phyloP scores from a whole-genome alignment of 2,329 filamentous ascomycete species.

The Massarina eburnea region DNA sequence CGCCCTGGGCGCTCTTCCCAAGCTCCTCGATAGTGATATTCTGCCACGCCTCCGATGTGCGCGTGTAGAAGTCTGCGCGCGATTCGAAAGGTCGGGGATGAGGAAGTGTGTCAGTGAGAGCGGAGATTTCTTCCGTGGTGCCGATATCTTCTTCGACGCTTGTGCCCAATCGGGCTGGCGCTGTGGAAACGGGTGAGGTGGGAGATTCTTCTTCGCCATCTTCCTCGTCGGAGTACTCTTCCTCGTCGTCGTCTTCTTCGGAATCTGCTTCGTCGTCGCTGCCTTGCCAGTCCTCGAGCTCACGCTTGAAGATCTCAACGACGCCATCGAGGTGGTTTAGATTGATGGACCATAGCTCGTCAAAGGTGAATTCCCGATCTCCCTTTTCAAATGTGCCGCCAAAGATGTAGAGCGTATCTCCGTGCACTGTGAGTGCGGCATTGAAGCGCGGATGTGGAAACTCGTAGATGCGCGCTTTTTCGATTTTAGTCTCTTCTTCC shows the following conservation, averaged over 20 bases:
- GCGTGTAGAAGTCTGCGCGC: conserved; percentile 85
- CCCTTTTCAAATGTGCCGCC: conserved; percentile 95
- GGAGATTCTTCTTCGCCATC: conserved; percentile 58
- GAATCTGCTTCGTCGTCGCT: conserved; percentile 48
- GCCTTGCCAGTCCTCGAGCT: conserved; percentile 80
- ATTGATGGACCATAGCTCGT: conserved; percentile 90
- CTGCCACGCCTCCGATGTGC: conserved; percentile 90
- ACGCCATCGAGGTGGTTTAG: conserved; percentile 87
- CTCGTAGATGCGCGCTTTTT: conserved; percentile 68
- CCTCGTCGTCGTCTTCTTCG: conserved; percentile 53
- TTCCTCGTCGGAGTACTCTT: conserved; percentile 40
- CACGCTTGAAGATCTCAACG: conserved; percentile 83
- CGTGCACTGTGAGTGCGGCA: conserved; percentile 84
- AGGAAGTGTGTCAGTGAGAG: conserved; percentile 70
- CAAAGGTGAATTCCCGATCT: conserved; percentile 92
- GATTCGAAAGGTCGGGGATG: conserved; percentile 83
- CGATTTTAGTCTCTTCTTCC: conserved; percentile 56
- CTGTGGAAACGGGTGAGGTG: conserved; percentile 51
- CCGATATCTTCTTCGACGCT: conserved; percentile 54
- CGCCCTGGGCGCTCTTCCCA: conserved; percentile 59
- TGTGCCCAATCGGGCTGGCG: too few relatives aligned
- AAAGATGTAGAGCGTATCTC: conserved; percentile 90
- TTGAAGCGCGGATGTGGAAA: conserved; percentile 92
- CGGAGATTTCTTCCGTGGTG: conserved; percentile 54
- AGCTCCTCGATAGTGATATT: conserved; percentile 77